Base-by-base conservation (phyloP, 202 grass and related monocot genomes). In the Setaria viridis region DNA sequence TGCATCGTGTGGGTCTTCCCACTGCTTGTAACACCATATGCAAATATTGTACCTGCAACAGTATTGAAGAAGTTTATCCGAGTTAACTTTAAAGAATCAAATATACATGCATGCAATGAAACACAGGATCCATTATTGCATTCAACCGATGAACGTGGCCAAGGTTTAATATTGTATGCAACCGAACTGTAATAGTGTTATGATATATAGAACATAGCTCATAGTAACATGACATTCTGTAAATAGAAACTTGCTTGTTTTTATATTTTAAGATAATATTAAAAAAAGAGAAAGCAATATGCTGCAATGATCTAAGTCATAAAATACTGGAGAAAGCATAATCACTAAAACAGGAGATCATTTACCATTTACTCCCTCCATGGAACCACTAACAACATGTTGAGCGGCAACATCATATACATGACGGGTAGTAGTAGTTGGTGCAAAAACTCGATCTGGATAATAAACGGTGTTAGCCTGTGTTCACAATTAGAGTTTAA, bases 1-100 rank as follows among this genome's bases (percentile, higher is more conserved):
- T 99, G 97, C 97, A 99, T 99, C 12, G 97, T 97, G 85, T 99
- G 97, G 77, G 97, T 99, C 90, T 99, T 99, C 75, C 97, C 97
- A 82, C 97, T 99, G 82, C 97, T 99, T 62, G 97, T 99, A 82
- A 99, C 97, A 82, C 97, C 97, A 78, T 99, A 99, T 77, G 97
- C 97, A 93, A 97, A 99, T 89, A 99, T 99, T 89, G 97, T 99
- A 80, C 97, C 97, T 99, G 88, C 29, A 21, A 74, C 49, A 34
- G 77, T 57, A 76, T 39, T 17, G 72, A 73, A 51, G 42, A 76
- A 85, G n/a, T 66, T 42, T 11, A 55, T n/a, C 49, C 79, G 19
- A 4, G 25, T 81, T 82, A 29, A 35, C 15, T 85, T 82, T 11
- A 62, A 80, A 69, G 45, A 65, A 32, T n/a, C 21, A 49, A 20